Conservation (phyloP, 768 basidiomycete species). For the Lactarius trivialis region DNA sequence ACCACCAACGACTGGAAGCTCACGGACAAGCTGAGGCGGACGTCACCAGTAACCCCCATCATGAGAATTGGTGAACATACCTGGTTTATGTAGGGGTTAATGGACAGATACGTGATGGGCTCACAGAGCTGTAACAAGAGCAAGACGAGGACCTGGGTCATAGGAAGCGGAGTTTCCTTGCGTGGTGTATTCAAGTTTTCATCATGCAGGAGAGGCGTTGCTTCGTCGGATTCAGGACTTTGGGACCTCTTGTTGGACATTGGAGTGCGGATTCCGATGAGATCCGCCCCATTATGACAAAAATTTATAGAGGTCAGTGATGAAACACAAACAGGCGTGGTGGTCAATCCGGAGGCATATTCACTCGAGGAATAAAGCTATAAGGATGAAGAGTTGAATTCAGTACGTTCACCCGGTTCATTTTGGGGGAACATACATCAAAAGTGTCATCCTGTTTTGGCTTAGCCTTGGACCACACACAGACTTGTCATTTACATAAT, state of each 20-base stretch:
- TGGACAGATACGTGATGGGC: background rate
- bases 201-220: background rate
- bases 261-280: background rate
- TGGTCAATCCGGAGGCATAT: too few species aligned
- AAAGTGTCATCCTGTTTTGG: too few species aligned
- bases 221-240: background rate
- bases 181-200: background rate
- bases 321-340: background rate
- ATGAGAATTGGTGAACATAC: background rate
- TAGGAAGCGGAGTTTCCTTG: background rate
- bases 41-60: background rate
- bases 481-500: too few species aligned
- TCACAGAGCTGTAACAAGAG: background rate
- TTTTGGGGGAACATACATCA: too few species aligned
- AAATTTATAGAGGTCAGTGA: background rate
- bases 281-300: background rate
- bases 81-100: background rate
- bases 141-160: background rate
- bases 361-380: too few species aligned
- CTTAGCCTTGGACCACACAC: too few species aligned
- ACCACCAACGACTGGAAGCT: background rate
- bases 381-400: too few species aligned
- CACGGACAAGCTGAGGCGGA: background rate
- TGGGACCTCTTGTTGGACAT: background rate
- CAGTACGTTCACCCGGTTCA: too few species aligned